A percentile compares a stretch with the other conserved stretches of the same genome.
These are phyloP conservation scores for Hypoxylon rickii DNA, from an alignment of 495 filamentous ascomycete genomes.

Conservation along the genomic window DNA sequence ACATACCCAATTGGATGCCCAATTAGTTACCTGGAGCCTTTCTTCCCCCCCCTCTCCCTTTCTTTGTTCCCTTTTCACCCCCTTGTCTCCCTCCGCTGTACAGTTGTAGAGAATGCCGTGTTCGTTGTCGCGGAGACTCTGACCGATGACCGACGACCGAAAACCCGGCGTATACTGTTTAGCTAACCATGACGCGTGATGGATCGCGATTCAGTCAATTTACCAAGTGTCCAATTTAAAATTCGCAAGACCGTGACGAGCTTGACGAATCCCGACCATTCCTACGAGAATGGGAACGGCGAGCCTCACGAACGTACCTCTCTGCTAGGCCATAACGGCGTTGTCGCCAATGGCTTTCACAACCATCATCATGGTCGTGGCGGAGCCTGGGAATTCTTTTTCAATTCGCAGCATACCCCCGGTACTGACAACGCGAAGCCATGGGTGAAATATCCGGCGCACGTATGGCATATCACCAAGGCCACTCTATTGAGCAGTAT, in stretches of 20 bases:
- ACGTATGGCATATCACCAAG: conserved; percentile 55
- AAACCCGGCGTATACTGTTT: conserved; percentile 1
- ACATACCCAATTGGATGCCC: conserved; percentile 14
- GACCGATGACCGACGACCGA: conserved; percentile 9
- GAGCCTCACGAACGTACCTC: conserved; percentile 41
- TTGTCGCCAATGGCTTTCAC: conserved; percentile 10
- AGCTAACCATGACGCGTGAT: conserved; percentile 39
- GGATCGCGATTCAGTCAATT: conserved; percentile 31
- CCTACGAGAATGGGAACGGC: conserved; percentile 30
- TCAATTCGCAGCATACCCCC: conserved; percentile 49
- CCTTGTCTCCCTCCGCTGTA: conserved; percentile 6
- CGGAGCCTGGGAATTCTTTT: conserved; percentile 46
- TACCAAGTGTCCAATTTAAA: conserved; percentile 35
- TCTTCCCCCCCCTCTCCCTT: not conserved
- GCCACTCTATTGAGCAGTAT: conserved; percentile 59
- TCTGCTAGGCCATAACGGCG: conserved; percentile 32
- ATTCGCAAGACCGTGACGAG: conserved; percentile 35
- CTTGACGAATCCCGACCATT: conserved; percentile 21
- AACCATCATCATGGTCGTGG: conserved; percentile 28
- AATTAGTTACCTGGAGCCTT: conserved; percentile 11
- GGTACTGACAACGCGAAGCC: conserved; percentile 52
- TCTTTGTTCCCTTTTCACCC: conserved; percentile 1
- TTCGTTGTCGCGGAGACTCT: conserved; percentile 8
- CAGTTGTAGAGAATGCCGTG: conserved; percentile 19
- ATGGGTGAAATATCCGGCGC: conserved; percentile 63